Conservation (phyloP, 2,329 filamentous ascomycete genomes). For the Aspergillus hiratsukae region DNA sequence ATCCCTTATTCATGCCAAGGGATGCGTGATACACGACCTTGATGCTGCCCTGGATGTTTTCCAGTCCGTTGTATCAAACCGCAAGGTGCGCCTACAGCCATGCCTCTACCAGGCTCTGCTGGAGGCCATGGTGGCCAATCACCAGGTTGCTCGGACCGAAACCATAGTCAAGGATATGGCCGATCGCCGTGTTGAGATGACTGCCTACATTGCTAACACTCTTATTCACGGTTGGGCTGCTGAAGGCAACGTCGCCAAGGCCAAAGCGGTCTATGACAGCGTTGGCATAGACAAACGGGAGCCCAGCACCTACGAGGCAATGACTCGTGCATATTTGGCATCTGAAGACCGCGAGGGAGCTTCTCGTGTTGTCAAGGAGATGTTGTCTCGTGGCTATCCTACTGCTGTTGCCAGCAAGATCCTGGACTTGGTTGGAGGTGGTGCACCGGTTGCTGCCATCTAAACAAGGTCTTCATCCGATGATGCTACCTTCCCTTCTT, state of each 20-base stretch:
- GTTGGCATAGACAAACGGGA: constrained; percentile 76
- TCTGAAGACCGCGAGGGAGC: constrained; percentile 75
- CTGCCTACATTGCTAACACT: constrained; percentile 96
- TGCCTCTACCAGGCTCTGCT: constrained; percentile 96
- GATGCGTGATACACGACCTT: constrained; percentile 90
- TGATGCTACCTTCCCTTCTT: constrained; percentile 11
- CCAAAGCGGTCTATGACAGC: constrained; percentile 72
- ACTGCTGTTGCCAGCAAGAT: constrained; percentile 91
- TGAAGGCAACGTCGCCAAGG: constrained; percentile 73
- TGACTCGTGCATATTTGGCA: constrained; percentile 88
- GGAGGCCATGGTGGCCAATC: constrained; percentile 94
- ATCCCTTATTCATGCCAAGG: constrained; percentile 90
- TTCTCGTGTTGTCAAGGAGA: constrained; percentile 77
- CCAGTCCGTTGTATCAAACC: constrained; percentile 68
- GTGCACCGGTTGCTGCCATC: constrained; percentile 19
- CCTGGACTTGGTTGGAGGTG: constrained; percentile 70
- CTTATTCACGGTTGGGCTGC: constrained; percentile 95
- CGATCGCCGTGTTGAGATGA: constrained; percentile 70
- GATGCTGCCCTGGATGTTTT: constrained; percentile 76
- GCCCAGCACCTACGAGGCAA: constrained; percentile 97
- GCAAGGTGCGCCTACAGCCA: constrained; percentile 66
- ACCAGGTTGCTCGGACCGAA: constrained; percentile 72
- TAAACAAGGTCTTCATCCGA: constrained; percentile 15
- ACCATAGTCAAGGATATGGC: constrained; percentile 72
- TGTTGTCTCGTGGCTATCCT: constrained; percentile 85